phyloP scores from a whole-genome alignment of 345 rosid genomes.

The Gossypium ekmanianum region DNA sequence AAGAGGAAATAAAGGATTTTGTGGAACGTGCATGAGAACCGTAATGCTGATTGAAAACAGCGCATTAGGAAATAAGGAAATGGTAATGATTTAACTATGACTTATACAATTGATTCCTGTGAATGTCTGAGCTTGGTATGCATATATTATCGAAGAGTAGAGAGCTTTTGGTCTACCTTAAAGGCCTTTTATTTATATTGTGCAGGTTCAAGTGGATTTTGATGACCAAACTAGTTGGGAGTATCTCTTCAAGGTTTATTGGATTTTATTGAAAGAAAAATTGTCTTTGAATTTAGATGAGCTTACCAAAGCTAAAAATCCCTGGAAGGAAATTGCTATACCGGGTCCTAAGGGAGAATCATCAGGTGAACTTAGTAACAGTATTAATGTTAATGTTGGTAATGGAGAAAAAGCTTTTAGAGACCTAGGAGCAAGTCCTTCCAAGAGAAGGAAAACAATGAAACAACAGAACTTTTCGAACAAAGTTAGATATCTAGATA shows the following conservation, averaged over 20 bases:
- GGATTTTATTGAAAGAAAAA: slow-evolving; percentile 71
- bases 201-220: slow-evolving; percentile 32
- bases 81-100: slow-evolving; percentile 41
- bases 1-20: slow-evolving; percentile 85
- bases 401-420: slow-evolving; percentile 28
- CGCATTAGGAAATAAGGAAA: slow-evolving; percentile 46
- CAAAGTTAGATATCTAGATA: slow-evolving; percentile 24
- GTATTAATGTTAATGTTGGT: slow-evolving; percentile 29
- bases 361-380: slow-evolving; percentile 4
- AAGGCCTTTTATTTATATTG: slow-evolving; percentile 16
- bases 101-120: background rate
- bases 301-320: slow-evolving; percentile 70
- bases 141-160: background rate
- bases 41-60: slow-evolving; percentile 82
- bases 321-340: slow-evolving; percentile 54
- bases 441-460: slow-evolving; percentile 53
- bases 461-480: slow-evolving; percentile 27
- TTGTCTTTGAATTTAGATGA: slow-evolving; percentile 63
- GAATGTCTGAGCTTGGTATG: background rate
- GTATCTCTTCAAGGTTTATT: slow-evolving; percentile 93
- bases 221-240: slow-evolving; percentile 97
- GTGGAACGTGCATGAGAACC: slow-evolving; percentile 86
- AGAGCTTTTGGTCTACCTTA: slow-evolving; percentile 6
- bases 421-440: slow-evolving; percentile 38
- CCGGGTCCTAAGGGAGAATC: slow-evolving; percentile 20